Evolutionary conservation across 2,329 filamentous ascomycete genomes (phyloP).

Genomic region (Fonsecaea nubica): DNA sequence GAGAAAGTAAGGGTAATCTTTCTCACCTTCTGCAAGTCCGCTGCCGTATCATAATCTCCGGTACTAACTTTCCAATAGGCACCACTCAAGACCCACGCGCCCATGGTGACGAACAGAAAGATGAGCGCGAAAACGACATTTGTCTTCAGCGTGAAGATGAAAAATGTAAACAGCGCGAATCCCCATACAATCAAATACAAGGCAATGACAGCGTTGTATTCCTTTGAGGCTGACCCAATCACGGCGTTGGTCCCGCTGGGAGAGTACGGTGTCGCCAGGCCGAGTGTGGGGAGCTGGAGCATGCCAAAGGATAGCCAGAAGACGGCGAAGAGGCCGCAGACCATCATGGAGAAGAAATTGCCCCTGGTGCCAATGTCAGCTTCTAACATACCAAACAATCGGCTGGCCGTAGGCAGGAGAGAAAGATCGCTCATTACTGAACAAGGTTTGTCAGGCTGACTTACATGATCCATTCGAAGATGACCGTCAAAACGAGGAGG

Average conservation of each 20-base stretch:
- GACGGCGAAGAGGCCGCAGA: slow-evolving; percentile 37
- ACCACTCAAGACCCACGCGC: slow-evolving; percentile 35
- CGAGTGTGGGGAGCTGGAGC: slow-evolving; percentile 37
- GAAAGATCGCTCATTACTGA: not conserved
- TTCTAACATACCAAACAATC: not conserved
- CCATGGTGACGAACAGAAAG: slow-evolving; percentile 37
- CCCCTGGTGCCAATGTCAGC: slow-evolving; percentile 8
- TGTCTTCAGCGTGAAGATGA: slow-evolving; percentile 40
- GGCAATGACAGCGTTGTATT: slow-evolving; percentile 38
- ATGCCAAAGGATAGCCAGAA: slow-evolving; percentile 40
- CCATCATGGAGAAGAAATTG: slow-evolving; percentile 40
- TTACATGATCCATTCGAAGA: slow-evolving; percentile 39
- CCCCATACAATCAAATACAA: slow-evolving; percentile 40
- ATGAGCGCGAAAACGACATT: slow-evolving; percentile 37
- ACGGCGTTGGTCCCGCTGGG: slow-evolving; percentile 32
- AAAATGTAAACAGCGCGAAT: slow-evolving; percentile 38
- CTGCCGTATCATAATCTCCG: slow-evolving; percentile 33
- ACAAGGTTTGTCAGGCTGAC: not conserved
- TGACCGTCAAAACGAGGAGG: slow-evolving; percentile 36
- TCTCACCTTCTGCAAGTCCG: slow-evolving; percentile 37
- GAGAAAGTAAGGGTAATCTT: not conserved
- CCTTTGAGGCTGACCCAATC: slow-evolving; percentile 29
- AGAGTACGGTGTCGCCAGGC: slow-evolving; percentile 36
- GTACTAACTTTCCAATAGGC: slow-evolving; percentile 40
- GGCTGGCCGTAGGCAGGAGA: not conserved